phyloP scores from a whole-genome alignment of 1,284 basidiomycete genomes.

The Ganoderma lingzhi region DNA sequence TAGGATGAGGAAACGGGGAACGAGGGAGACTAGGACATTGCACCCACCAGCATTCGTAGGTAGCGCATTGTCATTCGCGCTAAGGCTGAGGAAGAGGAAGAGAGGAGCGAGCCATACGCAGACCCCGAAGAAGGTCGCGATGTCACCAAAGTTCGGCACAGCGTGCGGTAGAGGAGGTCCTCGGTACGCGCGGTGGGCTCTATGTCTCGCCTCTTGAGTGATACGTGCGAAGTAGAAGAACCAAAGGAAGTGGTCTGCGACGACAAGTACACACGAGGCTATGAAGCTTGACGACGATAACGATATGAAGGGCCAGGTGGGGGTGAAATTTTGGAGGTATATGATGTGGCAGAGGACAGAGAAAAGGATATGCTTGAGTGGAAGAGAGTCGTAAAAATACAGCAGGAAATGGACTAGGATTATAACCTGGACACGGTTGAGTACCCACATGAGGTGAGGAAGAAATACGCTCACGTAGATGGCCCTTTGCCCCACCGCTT shows the following conservation, averaged over 20 bases:
- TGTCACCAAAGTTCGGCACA: constrained; percentile 82
- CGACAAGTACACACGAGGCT: constrained; percentile 82
- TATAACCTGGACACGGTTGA: constrained; percentile 64
- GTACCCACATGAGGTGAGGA: background rate
- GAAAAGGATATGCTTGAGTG: constrained; percentile 76
- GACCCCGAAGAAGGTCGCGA: constrained; percentile 87
- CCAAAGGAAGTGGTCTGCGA: constrained; percentile 92
- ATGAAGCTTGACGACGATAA: constrained; percentile 86
- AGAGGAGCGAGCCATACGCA: constrained; percentile 94
- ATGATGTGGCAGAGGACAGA: constrained; percentile 85
- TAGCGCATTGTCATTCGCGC: constrained; percentile 94
- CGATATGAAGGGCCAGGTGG: constrained; percentile 90
- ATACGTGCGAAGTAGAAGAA: constrained; percentile 90
- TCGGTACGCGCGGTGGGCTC: constrained; percentile 50
- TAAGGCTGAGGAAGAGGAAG: constrained; percentile 92
- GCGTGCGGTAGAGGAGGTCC: constrained; percentile 41
- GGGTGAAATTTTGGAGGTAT: constrained; percentile 92
- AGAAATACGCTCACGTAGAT: constrained; percentile 76
- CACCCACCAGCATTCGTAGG: constrained; percentile 56
- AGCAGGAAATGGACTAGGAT: constrained; percentile 82
- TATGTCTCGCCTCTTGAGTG: constrained; percentile 61
- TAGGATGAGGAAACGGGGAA: constrained; percentile 2
- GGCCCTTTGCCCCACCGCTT: constrained; percentile 79
- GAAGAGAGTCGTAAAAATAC: constrained; percentile 82
- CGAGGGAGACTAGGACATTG: background rate